Conservation (phyloP, 2,329 filamentous ascomycete species). For the Seiridium unicorne region DNA sequence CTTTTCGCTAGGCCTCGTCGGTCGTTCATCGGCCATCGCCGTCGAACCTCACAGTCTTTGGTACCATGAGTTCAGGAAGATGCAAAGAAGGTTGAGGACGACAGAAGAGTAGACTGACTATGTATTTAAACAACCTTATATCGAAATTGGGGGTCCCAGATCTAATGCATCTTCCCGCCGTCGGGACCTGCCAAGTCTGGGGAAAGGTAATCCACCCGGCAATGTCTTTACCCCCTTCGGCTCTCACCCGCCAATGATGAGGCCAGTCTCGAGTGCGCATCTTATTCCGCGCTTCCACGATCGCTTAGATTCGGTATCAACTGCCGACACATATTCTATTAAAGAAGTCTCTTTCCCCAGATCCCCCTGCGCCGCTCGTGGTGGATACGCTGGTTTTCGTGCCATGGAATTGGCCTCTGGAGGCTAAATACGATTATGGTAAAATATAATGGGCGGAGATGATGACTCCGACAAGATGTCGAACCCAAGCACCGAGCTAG, state of each 20-base stretch:
- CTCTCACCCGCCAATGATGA: conserved; percentile 1
- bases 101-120: no score
- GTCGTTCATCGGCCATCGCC: not conserved
- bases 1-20: not conserved
- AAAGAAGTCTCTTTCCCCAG: not conserved
- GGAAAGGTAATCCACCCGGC: conserved; percentile 10
- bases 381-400: not conserved
- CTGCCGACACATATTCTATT: not conserved
- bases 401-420: not conserved
- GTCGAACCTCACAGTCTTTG: not conserved
- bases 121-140: not conserved
- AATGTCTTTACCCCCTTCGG: conserved; percentile 11
- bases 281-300: not conserved
- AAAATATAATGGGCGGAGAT: not conserved
- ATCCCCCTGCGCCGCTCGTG: not conserved
- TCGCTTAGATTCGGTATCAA: conserved; percentile 10
- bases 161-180: conserved; percentile 10
- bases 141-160: not conserved
- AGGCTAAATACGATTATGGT: not conserved
- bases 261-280: not conserved
- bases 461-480: not conserved
- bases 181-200: conserved; percentile 7
- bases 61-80: not conserved
- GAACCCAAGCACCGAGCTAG: not conserved
- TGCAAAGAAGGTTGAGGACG: not conserved